These are phyloP conservation scores for Penicillium occitanis DNA, from an alignment of 2,329 filamentous ascomycete species.

Conservation along the genomic window DNA sequence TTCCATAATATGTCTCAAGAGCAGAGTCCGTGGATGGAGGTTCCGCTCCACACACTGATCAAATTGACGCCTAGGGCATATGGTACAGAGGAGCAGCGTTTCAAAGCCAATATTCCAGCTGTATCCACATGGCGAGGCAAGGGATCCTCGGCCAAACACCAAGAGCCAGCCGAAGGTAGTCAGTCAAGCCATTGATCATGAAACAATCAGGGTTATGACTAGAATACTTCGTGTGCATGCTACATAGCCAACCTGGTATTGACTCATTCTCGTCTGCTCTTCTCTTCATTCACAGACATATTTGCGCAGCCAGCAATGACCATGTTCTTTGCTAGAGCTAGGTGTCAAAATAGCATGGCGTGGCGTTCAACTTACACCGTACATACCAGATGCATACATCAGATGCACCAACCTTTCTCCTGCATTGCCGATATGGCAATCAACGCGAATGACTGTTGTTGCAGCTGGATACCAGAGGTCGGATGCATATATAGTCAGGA, in stretches of 20 bases:
- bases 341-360: constrained; percentile 16
- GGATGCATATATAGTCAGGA: not conserved
- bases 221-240: not conserved
- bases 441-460: not conserved
- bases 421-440: not conserved
- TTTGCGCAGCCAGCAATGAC: not conserved
- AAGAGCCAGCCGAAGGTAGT: constrained; percentile 17
- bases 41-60: constrained; percentile 92
- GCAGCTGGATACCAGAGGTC: not conserved
- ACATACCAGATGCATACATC: constrained; percentile 18
- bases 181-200: constrained; percentile 14
- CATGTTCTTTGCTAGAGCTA: constrained; percentile 11
- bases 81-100: constrained; percentile 83
- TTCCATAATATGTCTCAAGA: constrained; percentile 97
- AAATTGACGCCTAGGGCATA: constrained; percentile 95
- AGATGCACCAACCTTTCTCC: not conserved
- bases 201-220: not conserved
- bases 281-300: not conserved
- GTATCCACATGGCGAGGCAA: constrained; percentile 96
- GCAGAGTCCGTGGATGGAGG: constrained; percentile 96
- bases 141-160: constrained; percentile 83
- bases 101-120: constrained; percentile 87
- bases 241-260: not conserved
- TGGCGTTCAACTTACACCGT: constrained; percentile 16
- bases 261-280: not conserved